phyloP scores from a whole-genome alignment of 805 yeast species.

The Cyberlindnera amylophila region DNA sequence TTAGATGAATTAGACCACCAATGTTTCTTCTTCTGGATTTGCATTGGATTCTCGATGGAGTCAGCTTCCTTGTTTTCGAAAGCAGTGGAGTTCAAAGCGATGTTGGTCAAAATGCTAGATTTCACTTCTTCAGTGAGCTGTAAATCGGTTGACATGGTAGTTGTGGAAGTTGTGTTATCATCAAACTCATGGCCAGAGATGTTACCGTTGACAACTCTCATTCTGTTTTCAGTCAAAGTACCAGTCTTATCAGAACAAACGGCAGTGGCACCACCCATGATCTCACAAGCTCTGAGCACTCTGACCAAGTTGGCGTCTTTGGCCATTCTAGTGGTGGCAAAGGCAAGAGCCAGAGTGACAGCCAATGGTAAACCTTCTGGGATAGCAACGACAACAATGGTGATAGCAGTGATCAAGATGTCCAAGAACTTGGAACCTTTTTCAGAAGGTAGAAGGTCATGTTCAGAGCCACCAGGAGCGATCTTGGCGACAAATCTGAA shows the following conservation, averaged over 20 bases:
- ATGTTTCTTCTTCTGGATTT: slow-evolving; percentile 20
- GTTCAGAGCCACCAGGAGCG: slow-evolving; percentile 45
- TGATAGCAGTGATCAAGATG: slow-evolving; percentile 85
- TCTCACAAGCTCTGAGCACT: slow-evolving; percentile 89
- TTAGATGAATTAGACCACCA: slow-evolving; percentile 20
- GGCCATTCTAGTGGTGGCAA: slow-evolving; percentile 98
- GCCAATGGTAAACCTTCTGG: slow-evolving; percentile 99
- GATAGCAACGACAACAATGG: slow-evolving; percentile 96
- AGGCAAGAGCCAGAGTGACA: slow-evolving; percentile 92
- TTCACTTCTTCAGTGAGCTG: slow-evolving; percentile 9
- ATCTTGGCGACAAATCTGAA: slow-evolving; percentile 66
- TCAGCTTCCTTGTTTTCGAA: slow-evolving; percentile 57
- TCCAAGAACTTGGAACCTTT: slow-evolving; percentile 84
- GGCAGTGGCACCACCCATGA: slow-evolving; percentile 98
- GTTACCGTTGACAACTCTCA: slow-evolving; percentile 83
- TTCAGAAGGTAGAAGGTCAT: slow-evolving; percentile 51
- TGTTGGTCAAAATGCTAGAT: slow-evolving; percentile 46
- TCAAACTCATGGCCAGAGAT: slow-evolving; percentile 59
- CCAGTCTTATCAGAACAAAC: slow-evolving; percentile 98
- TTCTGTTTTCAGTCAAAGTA: slow-evolving; percentile 87
- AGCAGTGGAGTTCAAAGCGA: slow-evolving; percentile 81
- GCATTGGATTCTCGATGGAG: slow-evolving; percentile 28
- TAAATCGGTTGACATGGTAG: slow-evolving; percentile 17
- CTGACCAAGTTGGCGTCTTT: slow-evolving; percentile 95
- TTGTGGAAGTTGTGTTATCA: slow-evolving; percentile 33